Base-by-base conservation (phyloP, 1,284 basidiomycete species). In the Mycena sp. region DNA sequence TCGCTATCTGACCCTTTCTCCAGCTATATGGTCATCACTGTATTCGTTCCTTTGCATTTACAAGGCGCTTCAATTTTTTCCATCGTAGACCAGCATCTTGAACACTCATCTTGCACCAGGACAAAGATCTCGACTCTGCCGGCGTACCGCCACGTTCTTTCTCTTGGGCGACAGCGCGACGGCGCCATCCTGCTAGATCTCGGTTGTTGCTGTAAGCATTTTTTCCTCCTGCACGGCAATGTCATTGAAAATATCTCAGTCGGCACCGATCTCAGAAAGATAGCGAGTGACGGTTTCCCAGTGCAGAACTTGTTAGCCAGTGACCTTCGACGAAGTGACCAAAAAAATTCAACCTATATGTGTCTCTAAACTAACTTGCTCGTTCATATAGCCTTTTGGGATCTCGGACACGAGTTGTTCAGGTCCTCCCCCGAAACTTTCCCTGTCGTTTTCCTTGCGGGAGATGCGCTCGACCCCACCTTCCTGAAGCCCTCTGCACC, bases 181-280 rank as follows among this genome's bases (percentile, higher is more conserved):
- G 76, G 76, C 44, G 81, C 84, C 3, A 78, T 88, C 46, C 73
- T 86, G n/a, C 74, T 87, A 2, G 81, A 83, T 51, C 70, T 81
- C 7, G 80, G 76, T 14, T 85, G 83, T 67, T 85, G 83, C 68
- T 84, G 85, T 86, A 64, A 71, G 82, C 73, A 4, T 16, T 29
- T 25, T 21, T 28, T 23, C 23, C 16, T 35, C 19, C 21, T 48
- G 25, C 21, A 14, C 26, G 23, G 44, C 14, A 17, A 32, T 51
- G 32, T 53, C 21, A 60, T 35, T 3, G 37, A 19, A 11, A 3
- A 4, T 4, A 30, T 10, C 29, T 28, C 46, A 83, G 82, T 85
- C 62, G 83, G 82, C 2, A 81, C 79, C 55, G 82, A 83, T 56
- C 57, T 77, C 10, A 70, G 82, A 43, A 83, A 81, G 65, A 77